Base-by-base conservation (phyloP, 352 stramenopile genomes). In the Phytophthora rubi region DNA sequence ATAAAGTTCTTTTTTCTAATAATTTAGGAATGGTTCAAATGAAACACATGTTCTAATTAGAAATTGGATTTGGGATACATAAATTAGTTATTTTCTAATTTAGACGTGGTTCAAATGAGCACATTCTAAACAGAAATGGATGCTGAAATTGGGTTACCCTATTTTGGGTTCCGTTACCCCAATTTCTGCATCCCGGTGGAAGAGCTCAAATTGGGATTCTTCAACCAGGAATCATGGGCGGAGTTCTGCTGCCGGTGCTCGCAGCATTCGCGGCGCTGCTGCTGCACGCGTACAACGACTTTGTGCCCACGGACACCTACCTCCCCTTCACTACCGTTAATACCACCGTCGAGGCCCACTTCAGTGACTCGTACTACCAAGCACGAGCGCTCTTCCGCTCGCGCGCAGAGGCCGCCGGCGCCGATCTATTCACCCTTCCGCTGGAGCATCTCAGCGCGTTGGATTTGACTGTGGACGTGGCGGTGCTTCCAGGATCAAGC, bases 401-500 rank as follows among this genome's bases (percentile, higher is more conserved):
- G 6, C 79, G 76, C 2, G 82, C 79, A 0, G 32, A 68, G 4
- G 70, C 59, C 15, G 84, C 81, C 0, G 59, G 63, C 26, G 77
- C 81, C 3, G 52, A 71, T 44, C 71, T 95, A 5, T 80, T 87
- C 53, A 67, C 72, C 62, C 71, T 92, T 26, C 80, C 73, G 9
- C 69, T 92, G n/a, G 57, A 73, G 8, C 60, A 83, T 55, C 44
- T 82, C 32, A 61, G 53, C 48, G 56, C 79, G 28, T 33, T 91
- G 33, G 85, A 91, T 18, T 77, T 94, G 57, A 86, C 73, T 6
- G 75, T 95, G 39, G 88, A 95, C 69, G 67, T 93, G 0, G 85
- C 86, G 2, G 71, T 95, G 16, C 33, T 94, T 8, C n/a, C 56
- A 32, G 83, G 86, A 3, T 65, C 72, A 1, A 78, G 57, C 0